Percentiles rank a stretch among this genome's conserved stretches.
Conservation (phyloP, 2,329 filamentous ascomycete genomes). For the Thielaviopsis musarum region DNA sequence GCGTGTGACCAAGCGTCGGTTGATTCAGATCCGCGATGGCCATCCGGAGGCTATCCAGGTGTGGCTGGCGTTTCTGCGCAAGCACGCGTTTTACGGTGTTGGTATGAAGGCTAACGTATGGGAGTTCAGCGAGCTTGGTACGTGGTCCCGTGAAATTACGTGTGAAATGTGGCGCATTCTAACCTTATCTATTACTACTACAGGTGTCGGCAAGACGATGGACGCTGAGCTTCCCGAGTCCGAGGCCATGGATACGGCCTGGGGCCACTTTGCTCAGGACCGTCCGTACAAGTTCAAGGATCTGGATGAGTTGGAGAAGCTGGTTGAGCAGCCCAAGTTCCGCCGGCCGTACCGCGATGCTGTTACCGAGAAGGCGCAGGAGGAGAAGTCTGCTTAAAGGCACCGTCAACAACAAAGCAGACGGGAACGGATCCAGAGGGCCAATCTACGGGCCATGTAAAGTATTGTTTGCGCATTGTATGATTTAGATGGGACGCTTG, state of each 20-base stretch:
- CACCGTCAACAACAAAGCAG: too few species aligned
- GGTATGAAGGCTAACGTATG: conserved; percentile 98
- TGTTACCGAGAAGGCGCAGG: not conserved
- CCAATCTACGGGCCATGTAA: too few species aligned
- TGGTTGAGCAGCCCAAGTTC: conserved; percentile 11
- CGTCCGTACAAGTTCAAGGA: conserved; percentile 11
- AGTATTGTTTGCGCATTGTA: not conserved
- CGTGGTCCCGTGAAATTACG: not conserved
- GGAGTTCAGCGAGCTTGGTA: conserved; percentile 59
- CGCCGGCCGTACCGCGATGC: conserved; percentile 10
- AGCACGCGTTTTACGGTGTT: conserved; percentile 87
- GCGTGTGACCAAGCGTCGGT: conserved; percentile 63
- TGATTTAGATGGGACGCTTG: not conserved
- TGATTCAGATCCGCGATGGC: conserved; percentile 88
- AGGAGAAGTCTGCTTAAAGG: not conserved
- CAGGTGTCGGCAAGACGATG: conserved; percentile 12
- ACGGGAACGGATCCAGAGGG: too few species aligned
- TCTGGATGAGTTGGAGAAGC: conserved; percentile 7
- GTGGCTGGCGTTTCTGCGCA: conserved; percentile 84
- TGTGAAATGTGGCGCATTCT: not conserved
- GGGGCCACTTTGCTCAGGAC: conserved; percentile 11
- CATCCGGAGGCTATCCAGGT: conserved; percentile 75
- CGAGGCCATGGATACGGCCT: conserved; percentile 7
- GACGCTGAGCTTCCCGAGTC: conserved; percentile 9
- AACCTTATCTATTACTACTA: not conserved